Percentiles rank a stretch among this genome's conserved stretches.
Conservation (phyloP, 441 rosid species). For the Pelargonium fulgidum region DNA sequence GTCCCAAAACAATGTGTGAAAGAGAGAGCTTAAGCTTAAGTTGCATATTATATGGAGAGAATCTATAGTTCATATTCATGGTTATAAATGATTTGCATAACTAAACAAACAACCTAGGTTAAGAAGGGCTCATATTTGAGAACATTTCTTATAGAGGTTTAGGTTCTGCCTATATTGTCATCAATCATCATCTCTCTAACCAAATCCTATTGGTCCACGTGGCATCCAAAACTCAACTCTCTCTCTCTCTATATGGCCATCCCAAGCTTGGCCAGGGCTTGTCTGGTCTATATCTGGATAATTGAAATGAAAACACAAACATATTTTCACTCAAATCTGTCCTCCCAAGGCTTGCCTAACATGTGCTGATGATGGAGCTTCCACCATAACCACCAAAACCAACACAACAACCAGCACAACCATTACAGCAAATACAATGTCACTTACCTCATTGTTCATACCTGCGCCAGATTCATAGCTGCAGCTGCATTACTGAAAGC, state of each 20-base stretch:
- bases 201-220: conserved; percentile 47
- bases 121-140: too few species aligned
- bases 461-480: conserved; percentile 18
- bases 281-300: conserved; percentile 43
- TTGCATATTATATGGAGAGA: conserved; percentile 31
- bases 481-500: conserved; percentile 36
- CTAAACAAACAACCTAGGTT: conserved; percentile 12
- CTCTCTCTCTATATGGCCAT: conserved; percentile 12
- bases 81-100: conserved; percentile 30
- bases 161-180: neutral
- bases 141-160: too few species aligned
- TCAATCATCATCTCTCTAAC: conserved; percentile 19
- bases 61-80: conserved; percentile 26
- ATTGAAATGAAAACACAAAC: conserved; percentile 50
- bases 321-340: conserved; percentile 36
- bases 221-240: conserved; percentile 28
- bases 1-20: neutral
- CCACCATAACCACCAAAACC: conserved; percentile 43
- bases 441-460: neutral
- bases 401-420: conserved; percentile 28
- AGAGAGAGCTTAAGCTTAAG: neutral
- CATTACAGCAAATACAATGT: conserved; percentile 16
- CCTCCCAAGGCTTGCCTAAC: conserved; percentile 36
- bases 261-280: conserved; percentile 16
- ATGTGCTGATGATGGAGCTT: conserved; percentile 47